A percentile compares a stretch with the other conserved stretches of the same genome.
Conservation (phyloP, 441 rosid species). For the Syzygium syzygioides region DNA sequence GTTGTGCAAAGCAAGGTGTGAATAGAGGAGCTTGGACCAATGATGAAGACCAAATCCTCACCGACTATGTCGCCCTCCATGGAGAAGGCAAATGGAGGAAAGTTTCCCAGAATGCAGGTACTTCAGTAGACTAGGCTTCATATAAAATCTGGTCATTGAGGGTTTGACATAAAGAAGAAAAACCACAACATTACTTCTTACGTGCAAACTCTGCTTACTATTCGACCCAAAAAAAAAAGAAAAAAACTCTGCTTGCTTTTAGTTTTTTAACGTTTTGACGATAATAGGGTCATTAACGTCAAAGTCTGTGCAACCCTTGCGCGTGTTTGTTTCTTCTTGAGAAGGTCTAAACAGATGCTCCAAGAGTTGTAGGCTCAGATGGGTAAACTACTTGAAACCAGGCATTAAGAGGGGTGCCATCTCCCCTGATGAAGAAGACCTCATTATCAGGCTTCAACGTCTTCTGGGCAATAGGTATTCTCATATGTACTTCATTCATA, state of each 20-base stretch:
- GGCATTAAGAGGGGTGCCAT: not conserved
- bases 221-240: too few species aligned
- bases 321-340: not conserved
- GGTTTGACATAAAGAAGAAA: not conserved
- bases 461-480: not conserved
- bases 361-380: not conserved
- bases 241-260: not conserved
- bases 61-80: conserved; percentile 1
- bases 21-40: not conserved
- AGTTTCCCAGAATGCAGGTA: conserved; percentile 6
- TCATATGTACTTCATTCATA: not conserved
- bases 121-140: not conserved
- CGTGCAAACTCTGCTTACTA: not conserved
- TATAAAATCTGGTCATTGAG: not conserved
- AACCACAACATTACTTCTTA: not conserved
- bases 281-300: not conserved
- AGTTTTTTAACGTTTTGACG: not conserved
- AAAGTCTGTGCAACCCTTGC: not conserved
- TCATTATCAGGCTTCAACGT: not conserved
- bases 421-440: not conserved
- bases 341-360: not conserved
- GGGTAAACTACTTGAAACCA: not conserved
- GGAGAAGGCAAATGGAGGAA: conserved; percentile 19
- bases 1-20: not conserved
- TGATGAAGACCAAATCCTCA: not conserved